Evolutionary conservation across 768 basidiomycete species (phyloP).

Genomic region (Megacollybia marginata): DNA sequence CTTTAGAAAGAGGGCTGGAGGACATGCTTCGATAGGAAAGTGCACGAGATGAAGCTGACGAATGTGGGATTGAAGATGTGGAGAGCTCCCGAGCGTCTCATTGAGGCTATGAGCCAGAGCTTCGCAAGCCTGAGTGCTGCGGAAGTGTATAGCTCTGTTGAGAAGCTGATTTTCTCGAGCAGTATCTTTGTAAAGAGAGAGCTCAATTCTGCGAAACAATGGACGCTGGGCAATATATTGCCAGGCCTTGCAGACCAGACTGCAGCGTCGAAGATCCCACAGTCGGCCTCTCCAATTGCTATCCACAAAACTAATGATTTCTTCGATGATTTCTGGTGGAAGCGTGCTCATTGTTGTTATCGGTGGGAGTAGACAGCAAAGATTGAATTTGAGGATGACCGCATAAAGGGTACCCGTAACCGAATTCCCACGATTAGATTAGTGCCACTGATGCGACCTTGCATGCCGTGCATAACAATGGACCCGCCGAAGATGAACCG

Average conservation of each 20-base stretch:
- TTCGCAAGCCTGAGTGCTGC: neutral
- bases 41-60: neutral
- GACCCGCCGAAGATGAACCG: too few species aligned
- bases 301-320: neutral
- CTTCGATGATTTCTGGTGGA: neutral
- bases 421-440: too few species aligned
- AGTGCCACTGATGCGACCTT: too few species aligned
- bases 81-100: neutral
- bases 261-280: neutral
- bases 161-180: neutral
- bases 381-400: too few species aligned
- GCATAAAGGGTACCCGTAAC: too few species aligned
- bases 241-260: neutral
- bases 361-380: too few species aligned
- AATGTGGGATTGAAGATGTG: neutral
- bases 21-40: neutral
- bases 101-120: neutral
- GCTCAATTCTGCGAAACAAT: neutral
- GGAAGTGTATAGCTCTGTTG: neutral
- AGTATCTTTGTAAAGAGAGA: neutral
- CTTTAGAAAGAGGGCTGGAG: neutral
- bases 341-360: neutral
- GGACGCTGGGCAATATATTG: neutral
- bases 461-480: too few species aligned
- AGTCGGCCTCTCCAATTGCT: neutral